Evolutionary conservation across 331 rosid species (phyloP), one percentile per base, ranked within the genome.

Genomic region (Arachis monticola): DNA sequence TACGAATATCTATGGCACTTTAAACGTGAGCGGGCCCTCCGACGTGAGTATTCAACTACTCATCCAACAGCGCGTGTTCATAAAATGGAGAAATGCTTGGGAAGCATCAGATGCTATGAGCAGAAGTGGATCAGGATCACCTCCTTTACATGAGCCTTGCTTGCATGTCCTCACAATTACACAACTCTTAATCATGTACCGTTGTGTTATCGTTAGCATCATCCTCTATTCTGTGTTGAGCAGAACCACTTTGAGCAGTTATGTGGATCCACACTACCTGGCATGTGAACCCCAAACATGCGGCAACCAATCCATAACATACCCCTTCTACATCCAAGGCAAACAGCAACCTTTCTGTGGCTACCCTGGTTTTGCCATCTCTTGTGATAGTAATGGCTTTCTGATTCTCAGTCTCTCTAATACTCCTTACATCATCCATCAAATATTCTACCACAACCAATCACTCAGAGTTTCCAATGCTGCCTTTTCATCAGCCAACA

Each of bases 271-370:
- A 7, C 3, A 38, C 6, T 84, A 40, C 67, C n/a, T 53, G 58
- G 38, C 35, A 4, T 86, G 91, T 0, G 67, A 30, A 0, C 79
- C 70, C 10, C 8, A 0, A 14, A 30, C 50, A 5, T 87, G 89
- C 8, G 80, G 80, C 1, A 72, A 78, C 72, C 91, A 50, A 58
- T 1, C 10, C 12, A 85, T 85, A 14, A 66, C 30, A 10, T 87
- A 60, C 58, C 89, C 87, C 0, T 87, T 85, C 50, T 67, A 45
- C 76, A 80, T 85, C 40, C 22, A 13, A 64, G 70, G 53, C 8
- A 17, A 32, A 32, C 70, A n/a, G 52, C 27, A 1, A 14, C 55
- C 11, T 55, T 2, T 46, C 59, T 3, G 76, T 1, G 6, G 73
- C 72, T 6, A 32, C 69, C 84, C 83, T 3, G 75, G 81, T 35